Evolutionary conservation across 2,329 filamentous ascomycete species (phyloP), one percentile per base, ranked within the genome.

Genomic region (Fusarium pseudoanthophilum): DNA sequence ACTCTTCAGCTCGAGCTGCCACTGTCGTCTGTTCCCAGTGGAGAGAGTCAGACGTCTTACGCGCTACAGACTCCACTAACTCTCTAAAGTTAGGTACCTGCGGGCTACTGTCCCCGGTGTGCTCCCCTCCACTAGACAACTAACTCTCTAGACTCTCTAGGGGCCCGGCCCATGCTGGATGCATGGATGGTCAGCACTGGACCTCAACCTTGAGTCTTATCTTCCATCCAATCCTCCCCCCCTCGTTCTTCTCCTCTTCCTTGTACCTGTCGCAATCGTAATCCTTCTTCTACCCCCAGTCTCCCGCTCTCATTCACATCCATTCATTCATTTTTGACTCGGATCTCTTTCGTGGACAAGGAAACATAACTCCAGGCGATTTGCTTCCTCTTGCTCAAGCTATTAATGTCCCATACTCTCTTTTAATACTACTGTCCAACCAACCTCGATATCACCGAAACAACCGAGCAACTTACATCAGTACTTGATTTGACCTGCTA

Each of bases 311-410:
- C 43, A 61, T 77, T 61, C 56, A 36, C 62, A 67, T 72, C 71
- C 70, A 64, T 65, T 73, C 73, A 66, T 72, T 78, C 69, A 68
- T 77, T 76, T 76, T 51, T 51, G 48, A 64, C 64, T 72, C 64
- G 60, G 60, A 73, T 69, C 75, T 65, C 51, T 56, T 78, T 77
- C 72, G 77, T 68, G 76, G 76, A 78, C 64, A 74, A 73, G 67
- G 73, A 78, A 73, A 68, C 69, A 72, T 72, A 55, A 73, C 69
- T 78, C 76, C 75, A 65, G 76, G 76, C 57, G 75, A 77, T 73
- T 74, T 74, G 57, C 72, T 75, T 76, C 67, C 68, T 74, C 32
- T 36, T 51, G 42, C 56, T 59, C 56, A 48, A 67, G 63, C 55
- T 69, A 59, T 49, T 46, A 58, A 72, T 65, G 71, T 75, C 74